These are phyloP conservation scores for Glycine soja DNA, from an alignment of 306 rosid genomes.

Conservation along the genomic window DNA sequence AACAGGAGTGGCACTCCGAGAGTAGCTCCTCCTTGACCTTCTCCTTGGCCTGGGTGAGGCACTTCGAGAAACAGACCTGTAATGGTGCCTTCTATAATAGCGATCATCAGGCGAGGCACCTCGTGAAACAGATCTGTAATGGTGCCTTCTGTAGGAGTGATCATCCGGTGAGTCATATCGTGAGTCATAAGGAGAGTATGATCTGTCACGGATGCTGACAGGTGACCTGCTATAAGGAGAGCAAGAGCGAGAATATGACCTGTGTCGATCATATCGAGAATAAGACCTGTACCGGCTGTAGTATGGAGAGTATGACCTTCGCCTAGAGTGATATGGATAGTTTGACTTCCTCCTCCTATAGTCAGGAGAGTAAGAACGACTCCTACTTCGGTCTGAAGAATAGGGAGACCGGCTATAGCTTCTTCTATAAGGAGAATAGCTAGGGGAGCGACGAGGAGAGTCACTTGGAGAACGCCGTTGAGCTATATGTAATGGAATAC, in stretches of 20 bases:
- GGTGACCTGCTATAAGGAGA: conserved; percentile 71
- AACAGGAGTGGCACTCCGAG: conserved; percentile 58
- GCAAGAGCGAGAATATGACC: conserved; percentile 59
- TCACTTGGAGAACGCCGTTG: conserved; percentile 57
- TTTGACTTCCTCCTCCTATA: conserved; percentile 39
- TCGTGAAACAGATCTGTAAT: conserved; percentile 51
- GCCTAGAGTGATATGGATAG: conserved; percentile 18
- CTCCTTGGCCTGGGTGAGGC: conserved; percentile 51
- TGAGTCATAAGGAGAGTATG: conserved; percentile 56
- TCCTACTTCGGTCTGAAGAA: conserved; percentile 53
- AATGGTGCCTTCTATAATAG: too few species aligned
- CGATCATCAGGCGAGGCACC: conserved; percentile 60
- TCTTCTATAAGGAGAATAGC: conserved; percentile 69
- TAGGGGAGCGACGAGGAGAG: conserved; percentile 77
- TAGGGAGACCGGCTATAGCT: conserved; percentile 55
- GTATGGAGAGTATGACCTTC: conserved; percentile 50
- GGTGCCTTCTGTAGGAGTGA: conserved; percentile 53
- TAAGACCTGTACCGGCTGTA: conserved; percentile 48
- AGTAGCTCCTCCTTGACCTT: conserved; percentile 56
- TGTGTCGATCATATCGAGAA: conserved; percentile 47
- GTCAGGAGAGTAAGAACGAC: conserved; percentile 58
- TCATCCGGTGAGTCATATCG: conserved; percentile 52
- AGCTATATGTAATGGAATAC: conserved; percentile 26
- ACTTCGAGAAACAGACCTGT: not conserved
- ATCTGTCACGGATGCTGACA: conserved; percentile 51